Evolutionary conservation across 164 flowering plant species (phyloP).

Genomic region (Amborella trichopoda): DNA sequence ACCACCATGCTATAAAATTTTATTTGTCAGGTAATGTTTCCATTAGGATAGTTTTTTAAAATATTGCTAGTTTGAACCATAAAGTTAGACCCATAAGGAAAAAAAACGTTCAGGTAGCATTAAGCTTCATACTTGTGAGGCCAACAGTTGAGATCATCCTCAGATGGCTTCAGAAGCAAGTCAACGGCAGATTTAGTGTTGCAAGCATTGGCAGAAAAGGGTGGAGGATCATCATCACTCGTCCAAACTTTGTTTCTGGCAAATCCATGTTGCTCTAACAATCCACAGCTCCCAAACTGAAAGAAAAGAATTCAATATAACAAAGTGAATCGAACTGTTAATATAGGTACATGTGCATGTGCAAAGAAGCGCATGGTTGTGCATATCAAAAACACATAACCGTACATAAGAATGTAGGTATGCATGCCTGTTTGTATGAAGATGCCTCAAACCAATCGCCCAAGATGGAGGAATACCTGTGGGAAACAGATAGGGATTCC

Average conservation of each 20-base stretch:
- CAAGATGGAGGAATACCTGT: conserved; percentile 35
- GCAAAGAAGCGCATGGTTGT: background rate
- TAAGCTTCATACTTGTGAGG: conserved; percentile 55
- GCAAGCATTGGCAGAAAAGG: conserved; percentile 42
- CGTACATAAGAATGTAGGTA: too few relatives aligned
- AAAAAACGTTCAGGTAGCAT: background rate
- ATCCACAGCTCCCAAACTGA: conserved; percentile 77
- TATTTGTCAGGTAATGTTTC: too few relatives aligned
- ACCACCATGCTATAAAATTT: too few relatives aligned
- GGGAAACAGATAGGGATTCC: conserved; percentile 94
- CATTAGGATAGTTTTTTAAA: too few relatives aligned
- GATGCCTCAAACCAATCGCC: background rate
- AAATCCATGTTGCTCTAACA: conserved; percentile 83
- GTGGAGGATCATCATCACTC: conserved; percentile 69
- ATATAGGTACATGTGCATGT: background rate
- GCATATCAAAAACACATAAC: too few relatives aligned
- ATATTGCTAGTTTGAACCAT: too few relatives aligned
- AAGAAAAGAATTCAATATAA: too few relatives aligned
- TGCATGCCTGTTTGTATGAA: too few relatives aligned
- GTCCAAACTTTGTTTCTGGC: conserved; percentile 84
- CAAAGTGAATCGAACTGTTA: background rate
- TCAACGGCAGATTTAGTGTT: conserved; percentile 54
- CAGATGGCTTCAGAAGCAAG: conserved; percentile 69
- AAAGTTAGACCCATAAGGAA: background rate
- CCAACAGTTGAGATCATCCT: conserved; percentile 86